Evolutionary conservation across 2,329 filamentous ascomycete species (phyloP).

Genomic region (Talaromyces islandicus): DNA sequence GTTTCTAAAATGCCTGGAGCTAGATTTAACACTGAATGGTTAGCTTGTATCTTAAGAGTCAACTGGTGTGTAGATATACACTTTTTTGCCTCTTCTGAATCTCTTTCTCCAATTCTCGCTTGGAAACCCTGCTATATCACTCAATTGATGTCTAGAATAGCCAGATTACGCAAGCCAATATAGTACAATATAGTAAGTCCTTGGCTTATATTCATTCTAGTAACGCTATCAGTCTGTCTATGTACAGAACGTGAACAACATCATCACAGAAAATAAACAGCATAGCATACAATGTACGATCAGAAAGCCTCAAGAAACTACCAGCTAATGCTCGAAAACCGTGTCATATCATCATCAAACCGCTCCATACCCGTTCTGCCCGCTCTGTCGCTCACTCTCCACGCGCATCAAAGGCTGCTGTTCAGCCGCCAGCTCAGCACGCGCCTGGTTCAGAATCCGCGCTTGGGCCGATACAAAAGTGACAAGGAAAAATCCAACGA

Average conservation of each 20-base stretch:
- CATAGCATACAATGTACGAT: not conserved
- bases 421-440: conserved; percentile 3
- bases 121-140: too few relatives aligned
- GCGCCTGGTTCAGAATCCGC: not conserved
- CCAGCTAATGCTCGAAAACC: not conserved
- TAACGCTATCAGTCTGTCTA: not conserved
- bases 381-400: not conserved
- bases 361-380: not conserved
- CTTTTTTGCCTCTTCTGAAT: too few relatives aligned
- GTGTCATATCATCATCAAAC: not conserved
- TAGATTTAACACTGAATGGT: too few relatives aligned
- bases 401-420: conserved; percentile 5
- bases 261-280: too few relatives aligned
- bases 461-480: conserved; percentile 51
- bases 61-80: too few relatives aligned
- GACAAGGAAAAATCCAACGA: conserved; percentile 62
- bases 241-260: not conserved
- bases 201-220: not conserved
- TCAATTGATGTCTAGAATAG: too few relatives aligned
- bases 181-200: too few relatives aligned
- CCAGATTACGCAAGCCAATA: too few relatives aligned
- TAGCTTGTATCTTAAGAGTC: too few relatives aligned
- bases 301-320: not conserved
- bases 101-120: too few relatives aligned
- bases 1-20: too few relatives aligned